A percentile compares a stretch with the other conserved stretches of the same genome.
These are phyloP conservation scores for Rhodotorula sp. DNA, from an alignment of 1,284 basidiomycete species.

Conservation along the genomic window DNA sequence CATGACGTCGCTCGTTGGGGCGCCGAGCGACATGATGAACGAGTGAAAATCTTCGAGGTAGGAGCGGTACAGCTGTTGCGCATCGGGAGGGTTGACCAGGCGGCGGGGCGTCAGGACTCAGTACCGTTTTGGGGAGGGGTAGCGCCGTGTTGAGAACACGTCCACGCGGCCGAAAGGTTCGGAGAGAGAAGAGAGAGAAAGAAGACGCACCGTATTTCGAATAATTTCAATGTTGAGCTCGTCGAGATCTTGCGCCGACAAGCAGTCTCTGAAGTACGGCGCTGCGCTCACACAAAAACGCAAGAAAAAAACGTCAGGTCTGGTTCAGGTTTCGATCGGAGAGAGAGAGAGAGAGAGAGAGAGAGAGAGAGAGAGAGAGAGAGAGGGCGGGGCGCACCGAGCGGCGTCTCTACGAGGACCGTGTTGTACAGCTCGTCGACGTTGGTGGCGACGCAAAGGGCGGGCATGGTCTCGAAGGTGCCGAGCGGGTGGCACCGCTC, in stretches of 20 bases:
- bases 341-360: too few relatives aligned
- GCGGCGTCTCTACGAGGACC: conserved; percentile 93
- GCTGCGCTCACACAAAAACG: conserved; percentile 56
- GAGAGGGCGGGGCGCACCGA: conserved; percentile 61
- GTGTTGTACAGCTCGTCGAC: conserved; percentile 98
- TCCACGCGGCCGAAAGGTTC: too few relatives aligned
- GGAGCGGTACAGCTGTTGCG: conserved; percentile 81
- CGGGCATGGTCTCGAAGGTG: conserved; percentile 97
- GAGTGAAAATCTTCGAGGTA: conserved; percentile 97
- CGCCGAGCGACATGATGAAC: conserved; percentile 75
- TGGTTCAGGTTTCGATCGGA: background rate
- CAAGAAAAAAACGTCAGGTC: background rate
- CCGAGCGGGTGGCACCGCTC: conserved; percentile 97
- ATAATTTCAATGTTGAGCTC: conserved; percentile 99
- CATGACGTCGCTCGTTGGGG: conserved; percentile 87
- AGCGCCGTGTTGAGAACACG: too few relatives aligned
- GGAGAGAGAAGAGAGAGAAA: too few relatives aligned
- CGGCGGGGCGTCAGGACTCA: too few relatives aligned
- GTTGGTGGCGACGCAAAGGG: conserved; percentile 96
- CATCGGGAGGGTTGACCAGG: background rate
- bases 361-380: background rate
- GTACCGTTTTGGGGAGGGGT: too few relatives aligned
- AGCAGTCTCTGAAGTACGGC: conserved; percentile 93
- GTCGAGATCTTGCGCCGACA: conserved; percentile 92
- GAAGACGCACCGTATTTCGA: conserved; percentile 67